These are phyloP conservation scores for Epichloe sp. DNA, from an alignment of 2,329 filamentous ascomycete species.

Conservation along the genomic window DNA sequence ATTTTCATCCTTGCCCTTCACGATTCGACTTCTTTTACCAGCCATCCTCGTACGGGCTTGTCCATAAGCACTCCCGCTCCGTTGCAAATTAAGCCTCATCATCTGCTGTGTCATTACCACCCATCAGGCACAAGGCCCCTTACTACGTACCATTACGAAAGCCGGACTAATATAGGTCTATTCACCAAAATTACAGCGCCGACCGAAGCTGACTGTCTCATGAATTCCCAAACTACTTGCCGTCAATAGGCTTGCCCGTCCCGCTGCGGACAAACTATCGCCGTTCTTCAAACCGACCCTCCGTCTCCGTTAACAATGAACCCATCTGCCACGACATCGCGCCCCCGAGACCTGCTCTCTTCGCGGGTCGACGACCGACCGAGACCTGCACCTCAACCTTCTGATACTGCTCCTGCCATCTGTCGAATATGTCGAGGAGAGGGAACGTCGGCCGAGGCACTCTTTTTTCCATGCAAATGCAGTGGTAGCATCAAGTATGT, in stretches of 20 bases:
- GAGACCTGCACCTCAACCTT: conserved; percentile 9
- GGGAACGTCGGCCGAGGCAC: conserved; percentile 64
- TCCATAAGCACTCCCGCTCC: neutral
- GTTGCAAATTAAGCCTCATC: neutral
- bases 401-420: conserved; percentile 48
- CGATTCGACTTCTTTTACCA: neutral
- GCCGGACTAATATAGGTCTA: neutral
- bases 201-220: neutral
- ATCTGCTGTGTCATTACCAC: neutral
- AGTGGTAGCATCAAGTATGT: conserved; percentile 98
- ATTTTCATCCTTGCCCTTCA: neutral
- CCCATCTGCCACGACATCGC: neutral
- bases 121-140: neutral
- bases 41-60: neutral
- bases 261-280: conserved; percentile 7
- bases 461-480: conserved; percentile 98
- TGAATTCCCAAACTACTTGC: conserved; percentile 3
- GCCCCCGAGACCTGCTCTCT: conserved; percentile 3
- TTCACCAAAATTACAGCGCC: neutral
- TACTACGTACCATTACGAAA: neutral
- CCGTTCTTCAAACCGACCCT: conserved; percentile 1
- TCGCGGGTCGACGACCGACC: conserved; percentile 14
- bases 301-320: conserved; percentile 3
- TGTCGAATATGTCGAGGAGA: conserved; percentile 96
- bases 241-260: conserved; percentile 1